phyloP scores from a whole-genome alignment of 2,329 filamentous ascomycete genomes.

The Fusarium sp. region DNA sequence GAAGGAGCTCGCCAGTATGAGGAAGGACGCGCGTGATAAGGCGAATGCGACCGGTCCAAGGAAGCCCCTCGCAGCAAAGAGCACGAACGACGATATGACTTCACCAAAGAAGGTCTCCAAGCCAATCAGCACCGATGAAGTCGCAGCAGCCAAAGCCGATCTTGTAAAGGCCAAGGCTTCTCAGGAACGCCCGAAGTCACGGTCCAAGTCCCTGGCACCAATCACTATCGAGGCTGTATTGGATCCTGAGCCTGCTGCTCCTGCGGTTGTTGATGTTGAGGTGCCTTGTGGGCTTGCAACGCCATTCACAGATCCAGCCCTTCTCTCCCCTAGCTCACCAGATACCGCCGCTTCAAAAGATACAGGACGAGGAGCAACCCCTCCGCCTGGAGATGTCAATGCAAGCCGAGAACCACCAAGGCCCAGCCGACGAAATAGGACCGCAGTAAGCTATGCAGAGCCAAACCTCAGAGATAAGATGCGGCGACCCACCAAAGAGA shows the following conservation, averaged over 20 bases:
- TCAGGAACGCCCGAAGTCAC: constrained; percentile 48
- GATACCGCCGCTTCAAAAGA: constrained; percentile 57
- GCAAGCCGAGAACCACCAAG: constrained; percentile 71
- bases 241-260: constrained; percentile 34
- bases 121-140: constrained; percentile 53
- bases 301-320: constrained; percentile 57
- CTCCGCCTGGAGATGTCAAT: constrained; percentile 72
- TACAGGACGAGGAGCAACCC: constrained; percentile 65
- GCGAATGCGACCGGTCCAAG: constrained; percentile 55
- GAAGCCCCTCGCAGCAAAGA: constrained; percentile 70
- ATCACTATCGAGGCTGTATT: constrained; percentile 41
- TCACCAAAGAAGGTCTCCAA: constrained; percentile 70
- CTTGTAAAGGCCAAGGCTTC: constrained; percentile 48
- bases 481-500: constrained; percentile 82
- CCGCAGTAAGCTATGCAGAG: constrained; percentile 84
- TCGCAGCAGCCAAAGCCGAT: constrained; percentile 58
- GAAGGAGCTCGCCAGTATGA: constrained; percentile 62
- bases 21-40: constrained; percentile 58
- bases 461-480: constrained; percentile 87
- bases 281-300: constrained; percentile 43
- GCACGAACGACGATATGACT: constrained; percentile 70
- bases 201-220: constrained; percentile 47
- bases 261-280: constrained; percentile 26
- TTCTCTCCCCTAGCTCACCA: constrained; percentile 66
- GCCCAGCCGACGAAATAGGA: constrained; percentile 75